These are phyloP conservation scores for Salmacisia buchloeana DNA, from an alignment of 1,284 basidiomycete genomes.

Conservation along the genomic window DNA sequence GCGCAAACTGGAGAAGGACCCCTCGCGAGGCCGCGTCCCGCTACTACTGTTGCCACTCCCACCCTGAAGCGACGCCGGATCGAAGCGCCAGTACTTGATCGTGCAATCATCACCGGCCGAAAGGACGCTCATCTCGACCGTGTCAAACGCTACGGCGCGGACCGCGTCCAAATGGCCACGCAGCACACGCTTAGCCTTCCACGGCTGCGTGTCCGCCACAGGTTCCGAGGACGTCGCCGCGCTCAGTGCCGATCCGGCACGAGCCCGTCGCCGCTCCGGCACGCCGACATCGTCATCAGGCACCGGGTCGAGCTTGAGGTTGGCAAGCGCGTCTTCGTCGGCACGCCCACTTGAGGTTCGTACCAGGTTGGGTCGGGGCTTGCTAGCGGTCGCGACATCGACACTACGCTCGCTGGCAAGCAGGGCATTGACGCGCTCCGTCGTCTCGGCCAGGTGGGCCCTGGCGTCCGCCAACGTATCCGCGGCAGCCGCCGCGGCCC, in stretches of 20 bases:
- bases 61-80: conserved; percentile 19
- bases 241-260: background rate
- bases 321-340: conserved; percentile 36
- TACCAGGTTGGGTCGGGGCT: background rate
- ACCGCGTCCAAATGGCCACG: conserved; percentile 85
- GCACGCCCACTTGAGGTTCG: conserved; percentile 8
- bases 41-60: conserved; percentile 23
- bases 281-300: conserved; percentile 22
- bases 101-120: conserved; percentile 92
- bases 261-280: conserved; percentile 6
- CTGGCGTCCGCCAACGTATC: background rate
- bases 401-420: background rate
- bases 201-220: conserved; percentile 34
- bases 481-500: background rate
- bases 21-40: conserved; percentile 8
- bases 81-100: conserved; percentile 86
- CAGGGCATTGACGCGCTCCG: conserved; percentile 27
- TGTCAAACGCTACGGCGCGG: conserved; percentile 79
- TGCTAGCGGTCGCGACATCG: background rate
- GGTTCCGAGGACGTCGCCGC: background rate
- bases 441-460: conserved; percentile 22
- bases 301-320: conserved; percentile 26
- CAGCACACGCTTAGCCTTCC: conserved; percentile 42
- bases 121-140: conserved; percentile 69
- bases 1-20: background rate